phyloP scores from a whole-genome alignment of 1,284 basidiomycete genomes.

The Meira miltonrushii region DNA sequence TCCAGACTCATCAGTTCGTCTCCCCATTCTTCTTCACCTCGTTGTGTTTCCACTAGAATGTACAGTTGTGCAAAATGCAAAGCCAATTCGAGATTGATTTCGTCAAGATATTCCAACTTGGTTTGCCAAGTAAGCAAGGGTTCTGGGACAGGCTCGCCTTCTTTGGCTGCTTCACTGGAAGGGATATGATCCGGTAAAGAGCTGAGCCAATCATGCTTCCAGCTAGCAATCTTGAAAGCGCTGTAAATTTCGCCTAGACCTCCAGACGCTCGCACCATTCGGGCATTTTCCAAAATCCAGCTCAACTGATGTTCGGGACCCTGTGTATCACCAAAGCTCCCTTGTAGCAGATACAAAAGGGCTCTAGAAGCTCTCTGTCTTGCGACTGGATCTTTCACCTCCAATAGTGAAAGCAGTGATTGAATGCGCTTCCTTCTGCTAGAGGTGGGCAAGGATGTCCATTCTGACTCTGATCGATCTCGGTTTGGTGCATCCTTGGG shows the following conservation, averaged over 20 bases:
- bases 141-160: conserved; percentile 18
- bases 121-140: conserved; percentile 43
- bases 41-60: conserved; percentile 44
- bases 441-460: conserved; percentile 37
- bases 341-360: conserved; percentile 56
- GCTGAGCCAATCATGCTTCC: conserved; percentile 67
- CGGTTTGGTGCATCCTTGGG: background rate
- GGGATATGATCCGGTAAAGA: conserved; percentile 46
- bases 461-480: conserved; percentile 10
- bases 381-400: conserved; percentile 39
- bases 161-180: conserved; percentile 18
- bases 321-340: conserved; percentile 82
- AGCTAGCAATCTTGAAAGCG: conserved; percentile 81
- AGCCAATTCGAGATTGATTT: conserved; percentile 50
- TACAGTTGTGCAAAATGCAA: conserved; percentile 51
- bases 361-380: conserved; percentile 40
- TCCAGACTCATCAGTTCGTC: conserved; percentile 62
- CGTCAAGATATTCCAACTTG: conserved; percentile 48
- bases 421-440: conserved; percentile 35
- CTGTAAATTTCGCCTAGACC: conserved; percentile 77
- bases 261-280: conserved; percentile 74
- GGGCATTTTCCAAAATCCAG: conserved; percentile 92
- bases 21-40: conserved; percentile 41
- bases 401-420: conserved; percentile 38
- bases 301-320: conserved; percentile 90